Evolutionary conservation across 129 eudicot genomes (phyloP), one percentile per base, ranked within the genome.

Genomic region (Mikania micrantha): DNA sequence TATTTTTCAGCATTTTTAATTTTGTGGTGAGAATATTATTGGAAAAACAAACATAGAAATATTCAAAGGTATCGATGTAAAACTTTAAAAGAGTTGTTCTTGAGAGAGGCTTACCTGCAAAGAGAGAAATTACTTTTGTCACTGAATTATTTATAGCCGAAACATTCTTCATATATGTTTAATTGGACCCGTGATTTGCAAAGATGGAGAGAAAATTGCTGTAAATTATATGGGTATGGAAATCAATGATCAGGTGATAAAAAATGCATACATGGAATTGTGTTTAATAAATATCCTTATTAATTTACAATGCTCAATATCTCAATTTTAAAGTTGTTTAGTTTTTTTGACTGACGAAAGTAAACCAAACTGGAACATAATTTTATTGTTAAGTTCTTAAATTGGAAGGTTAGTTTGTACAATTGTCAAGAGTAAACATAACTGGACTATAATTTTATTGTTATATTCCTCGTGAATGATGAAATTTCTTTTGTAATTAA

Each of bases 151-250:
- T 88, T 76, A 95, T 96, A 49, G 82, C 82, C 27, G 88, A 88
- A 77, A 92, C 98, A 12, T 92, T 88, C 45, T 77, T 92, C 64
- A 85, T 92, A 59, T 92, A 92, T 21, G 95, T 85, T n/a, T n/a
- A n/a, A n/a, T n/a, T 28, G 98, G 85, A 69, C 98, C 98, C 7
- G 98, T 92, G 21, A 84, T 88, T 67, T 88, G 88, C 78, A 92
- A 85, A 78, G 79, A 80, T 9, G 98, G 91, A 31, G 96, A 88
- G 78, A 85, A 88, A 39, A 78, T 92, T 24, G 96, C 96, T 60
- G 95, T 92, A 7, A 92, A 92, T 81, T 92, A 88, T 66, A 88
- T 92, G 87, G 96, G 96, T 21, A 92, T 92, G 98, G 98, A 92
- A 74, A 86, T 92, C 44, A 92, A 96, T 29, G 98, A 92, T 82